A percentile compares a stretch with the other conserved stretches of the same genome.
Evolutionary conservation across 1,139 yeast genomes (phyloP).

Genomic region (Scheffersomyces lignicola): DNA sequence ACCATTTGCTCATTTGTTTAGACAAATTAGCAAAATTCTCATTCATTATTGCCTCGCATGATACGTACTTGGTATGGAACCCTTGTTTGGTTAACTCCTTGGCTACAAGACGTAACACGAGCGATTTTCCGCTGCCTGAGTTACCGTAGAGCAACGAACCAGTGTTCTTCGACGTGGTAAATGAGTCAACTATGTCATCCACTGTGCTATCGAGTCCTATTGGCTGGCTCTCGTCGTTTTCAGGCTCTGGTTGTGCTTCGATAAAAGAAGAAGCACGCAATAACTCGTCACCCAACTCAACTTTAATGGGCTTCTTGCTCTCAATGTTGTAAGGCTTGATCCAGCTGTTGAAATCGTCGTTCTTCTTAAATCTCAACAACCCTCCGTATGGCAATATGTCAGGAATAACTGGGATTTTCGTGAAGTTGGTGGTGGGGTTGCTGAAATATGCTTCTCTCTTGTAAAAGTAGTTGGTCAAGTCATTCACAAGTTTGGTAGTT

Average conservation of each 20-base stretch:
- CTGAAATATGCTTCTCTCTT: constrained; percentile 10
- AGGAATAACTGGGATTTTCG: constrained; percentile 51
- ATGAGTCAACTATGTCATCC: constrained; percentile 39
- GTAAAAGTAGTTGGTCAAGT: constrained; percentile 12
- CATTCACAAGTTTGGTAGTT: constrained; percentile 16
- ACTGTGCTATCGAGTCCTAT: constrained; percentile 60
- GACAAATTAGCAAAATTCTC: constrained; percentile 53
- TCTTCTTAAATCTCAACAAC: constrained; percentile 51
- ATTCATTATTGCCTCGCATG: constrained; percentile 57
- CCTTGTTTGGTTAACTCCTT: constrained; percentile 38
- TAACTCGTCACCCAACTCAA: constrained; percentile 57
- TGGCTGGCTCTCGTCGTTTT: constrained; percentile 24
- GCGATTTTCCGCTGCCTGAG: constrained; percentile 80
- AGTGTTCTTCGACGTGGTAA: constrained; percentile 46
- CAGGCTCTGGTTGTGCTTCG: constrained; percentile 12
- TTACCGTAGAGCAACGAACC: constrained; percentile 70
- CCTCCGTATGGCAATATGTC: constrained; percentile 63
- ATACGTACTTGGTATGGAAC: constrained; percentile 41
- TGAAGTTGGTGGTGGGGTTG: constrained; percentile 48
- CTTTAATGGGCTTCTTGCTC: constrained; percentile 25
- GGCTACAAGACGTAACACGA: constrained; percentile 47
- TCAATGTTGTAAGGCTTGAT: constrained; percentile 29
- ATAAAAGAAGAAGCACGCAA: constrained; percentile 53
- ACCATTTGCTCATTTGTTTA: constrained; percentile 47
- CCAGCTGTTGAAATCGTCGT: constrained; percentile 48